phyloP scores from a whole-genome alignment of 371 early-diverging fungal species.

The Apophysomyces trapeziformis region DNA sequence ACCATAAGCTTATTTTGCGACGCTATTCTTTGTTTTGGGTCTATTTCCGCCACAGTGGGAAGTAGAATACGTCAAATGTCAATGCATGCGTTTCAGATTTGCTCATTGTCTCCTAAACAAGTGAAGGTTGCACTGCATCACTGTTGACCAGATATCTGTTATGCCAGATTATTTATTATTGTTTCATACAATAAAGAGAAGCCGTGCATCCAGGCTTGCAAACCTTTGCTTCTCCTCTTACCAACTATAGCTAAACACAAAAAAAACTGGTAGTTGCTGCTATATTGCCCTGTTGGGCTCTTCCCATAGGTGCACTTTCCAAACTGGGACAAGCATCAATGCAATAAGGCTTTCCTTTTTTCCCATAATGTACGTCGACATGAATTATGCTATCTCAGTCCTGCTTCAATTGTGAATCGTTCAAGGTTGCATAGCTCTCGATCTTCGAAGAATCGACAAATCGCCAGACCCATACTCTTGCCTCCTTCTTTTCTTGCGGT shows the following conservation, averaged over 20 bases:
- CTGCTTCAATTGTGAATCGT: background rate
- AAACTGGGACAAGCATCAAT: slow-evolving; percentile 3
- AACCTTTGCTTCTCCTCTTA: slow-evolving; percentile 1
- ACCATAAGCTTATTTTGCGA: too few species aligned
- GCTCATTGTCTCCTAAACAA: too few species aligned
- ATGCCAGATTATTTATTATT: too few species aligned
- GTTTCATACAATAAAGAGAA: too few species aligned
- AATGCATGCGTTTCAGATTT: too few species aligned
- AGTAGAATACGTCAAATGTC: too few species aligned
- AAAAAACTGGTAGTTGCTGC: background rate
- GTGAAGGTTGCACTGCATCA: too few species aligned
- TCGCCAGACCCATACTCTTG: slow-evolving; percentile 35
- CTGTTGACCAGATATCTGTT: too few species aligned
- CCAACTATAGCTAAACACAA: background rate
- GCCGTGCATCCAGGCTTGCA: background rate
- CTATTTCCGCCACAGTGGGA: too few species aligned
- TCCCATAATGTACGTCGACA: too few species aligned
- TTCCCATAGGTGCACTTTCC: slow-evolving; percentile 8
- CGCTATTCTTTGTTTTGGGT: too few species aligned
- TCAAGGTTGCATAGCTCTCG: slow-evolving; percentile 18
- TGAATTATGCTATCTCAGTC: too few species aligned
- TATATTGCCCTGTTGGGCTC: slow-evolving; percentile 3
- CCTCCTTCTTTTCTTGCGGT: slow-evolving; percentile 8
- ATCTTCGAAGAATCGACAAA: slow-evolving; percentile 15
- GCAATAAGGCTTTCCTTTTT: background rate